Percentiles rank a stretch among this genome's conserved stretches.
These are phyloP conservation scores for Globisporangium uncinulatum DNA, from an alignment of 352 stramenopile species.

Conservation along the genomic window DNA sequence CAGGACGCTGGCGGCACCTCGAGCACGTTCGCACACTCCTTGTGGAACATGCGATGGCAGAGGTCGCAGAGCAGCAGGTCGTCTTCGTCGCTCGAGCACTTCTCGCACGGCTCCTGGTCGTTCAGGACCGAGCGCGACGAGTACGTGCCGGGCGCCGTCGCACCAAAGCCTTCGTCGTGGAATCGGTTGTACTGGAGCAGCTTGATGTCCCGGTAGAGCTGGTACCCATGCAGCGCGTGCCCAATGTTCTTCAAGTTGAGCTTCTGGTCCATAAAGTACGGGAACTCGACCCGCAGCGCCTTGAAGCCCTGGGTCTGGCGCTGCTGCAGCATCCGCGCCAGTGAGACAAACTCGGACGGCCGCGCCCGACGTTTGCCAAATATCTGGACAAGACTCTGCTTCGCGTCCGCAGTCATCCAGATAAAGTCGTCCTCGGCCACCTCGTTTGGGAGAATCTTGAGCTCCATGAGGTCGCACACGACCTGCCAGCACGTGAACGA, in stretches of 20 bases:
- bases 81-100: slow-evolving; percentile 66
- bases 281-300: slow-evolving; percentile 73
- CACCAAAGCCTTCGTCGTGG: slow-evolving; percentile 57
- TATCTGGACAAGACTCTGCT: slow-evolving; percentile 77
- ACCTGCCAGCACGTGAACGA: slow-evolving; percentile 87
- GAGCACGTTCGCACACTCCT: slow-evolving; percentile 73
- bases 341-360: slow-evolving; percentile 56
- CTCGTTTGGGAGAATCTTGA: slow-evolving; percentile 57
- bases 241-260: slow-evolving; percentile 81
- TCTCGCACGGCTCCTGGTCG: slow-evolving; percentile 67
- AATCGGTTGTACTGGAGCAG: slow-evolving; percentile 64
- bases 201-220: slow-evolving; percentile 84
- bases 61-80: slow-evolving; percentile 74
- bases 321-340: slow-evolving; percentile 65
- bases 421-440: slow-evolving; percentile 68
- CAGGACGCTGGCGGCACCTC: slow-evolving; percentile 72
- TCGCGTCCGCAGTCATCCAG: slow-evolving; percentile 72
- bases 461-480: slow-evolving; percentile 70
- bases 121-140: slow-evolving; percentile 68
- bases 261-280: slow-evolving; percentile 76
- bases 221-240: slow-evolving; percentile 73
- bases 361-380: slow-evolving; percentile 75
- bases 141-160: slow-evolving; percentile 51
- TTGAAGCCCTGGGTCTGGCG: slow-evolving; percentile 77
- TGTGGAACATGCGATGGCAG: slow-evolving; percentile 83